Evolutionary conservation across 768 basidiomycete species (phyloP), one percentile per base, ranked within the genome.

Genomic region (Mycena sanguinolenta): DNA sequence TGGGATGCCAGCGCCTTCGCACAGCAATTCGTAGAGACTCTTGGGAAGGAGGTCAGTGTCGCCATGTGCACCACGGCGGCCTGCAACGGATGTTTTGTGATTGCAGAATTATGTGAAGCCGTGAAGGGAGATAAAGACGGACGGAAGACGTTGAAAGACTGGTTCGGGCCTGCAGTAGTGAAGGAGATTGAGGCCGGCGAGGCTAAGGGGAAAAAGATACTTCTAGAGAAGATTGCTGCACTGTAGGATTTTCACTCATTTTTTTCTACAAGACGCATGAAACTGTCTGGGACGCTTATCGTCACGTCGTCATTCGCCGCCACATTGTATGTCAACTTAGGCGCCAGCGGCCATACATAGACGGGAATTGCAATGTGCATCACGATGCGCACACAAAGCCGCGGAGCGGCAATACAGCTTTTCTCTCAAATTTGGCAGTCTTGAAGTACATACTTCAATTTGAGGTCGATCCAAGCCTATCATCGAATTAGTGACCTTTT

Each of bases 31-130:
- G 79, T 92, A 27, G 77, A 84, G 17, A 73, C 80, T 4, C 87
- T 93, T 0, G 90, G 89, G 14, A 76, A 83, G 75, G 87, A 90
- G 14, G 80, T 81, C 25, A 83, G 85, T 2, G 72, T 89, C 7
- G 83, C 82, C 23, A 90, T 95, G 83, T 91, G 90, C 63, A 81
- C 80, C 10, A 81, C 81, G 39, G 89, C 88, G 2, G 83, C 84
- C 28, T 82, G 86, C 19, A 87, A 89, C 60, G 95, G 95, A 0
- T 86, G 90, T 6, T 96, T 95, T 74, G 87, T 96, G 19, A 84
- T 95, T 2, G 90, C 91, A 0, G 94, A 92, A 77, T 81, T 95
- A 34, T 87, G 91, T 75, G 90, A 90, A 73, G 85, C 91, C 30
- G 79, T 93, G 2, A 78, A 76, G 32, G 82, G 81, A 30, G 83